Base-by-base conservation (phyloP, 148 eudicot species). In the Diospyros kaki region DNA sequence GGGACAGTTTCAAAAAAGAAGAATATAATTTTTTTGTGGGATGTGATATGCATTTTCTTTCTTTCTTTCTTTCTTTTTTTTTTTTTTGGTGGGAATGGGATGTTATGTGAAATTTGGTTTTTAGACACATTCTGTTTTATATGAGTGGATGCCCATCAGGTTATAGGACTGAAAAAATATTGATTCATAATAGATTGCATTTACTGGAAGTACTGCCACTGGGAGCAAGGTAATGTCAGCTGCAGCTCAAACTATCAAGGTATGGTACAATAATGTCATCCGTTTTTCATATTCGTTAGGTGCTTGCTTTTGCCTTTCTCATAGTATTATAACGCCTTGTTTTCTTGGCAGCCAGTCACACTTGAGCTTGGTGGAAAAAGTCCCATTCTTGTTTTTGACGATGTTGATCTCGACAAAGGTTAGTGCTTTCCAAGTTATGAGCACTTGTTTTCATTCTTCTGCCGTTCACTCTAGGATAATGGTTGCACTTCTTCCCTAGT, bases 291-390 rank as follows among this genome's bases (percentile, higher is more conserved):
- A 11, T 44, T 63, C 45, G 38, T 40, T 1, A 10, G 28, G 50
- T 28, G 28, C 28, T 58, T 12, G 14, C 52, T 62, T 9, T 18
- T 8, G 12, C 9, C 8, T 43, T 62, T 63, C n/a, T 72, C 43
- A 48, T 55, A 55, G 68, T 41, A n/a, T 51, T 66, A 68, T 85
- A 56, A 70, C 44, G 44, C 58, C 53, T 38, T 58, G 15, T 74
- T 71, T 81, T 80, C 28, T 28, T 28, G 28, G 79, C 96, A 96
- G 99, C 99, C 98, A 44, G 90, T 96, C 78, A 83, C 93, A 66
- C 88, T 96, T 79, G 99, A 96, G 82, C 99, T 96, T 78, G 99
- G 99, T 75, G 99, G 99, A 69, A 96, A 96, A 86, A 96, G 99
- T 80, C 99, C 99, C 62, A 91, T 96, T 71, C 68, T 96, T 54